These are phyloP conservation scores for Lentinula detonsa DNA, from an alignment of 768 basidiomycete species.

Conservation along the genomic window DNA sequence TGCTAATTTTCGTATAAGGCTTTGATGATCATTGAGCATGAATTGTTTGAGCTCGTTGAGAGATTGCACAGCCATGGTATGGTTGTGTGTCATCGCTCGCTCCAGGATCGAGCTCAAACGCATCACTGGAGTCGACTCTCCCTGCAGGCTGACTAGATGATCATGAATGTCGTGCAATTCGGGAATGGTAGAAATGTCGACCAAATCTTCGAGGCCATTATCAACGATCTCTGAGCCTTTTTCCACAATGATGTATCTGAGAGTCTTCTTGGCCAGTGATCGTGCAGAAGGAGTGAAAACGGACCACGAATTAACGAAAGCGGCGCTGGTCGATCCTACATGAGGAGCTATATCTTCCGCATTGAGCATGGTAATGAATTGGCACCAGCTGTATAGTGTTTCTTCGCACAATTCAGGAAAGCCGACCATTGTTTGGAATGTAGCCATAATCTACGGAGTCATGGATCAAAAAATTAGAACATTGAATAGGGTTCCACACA, in stretches of 20 bases:
- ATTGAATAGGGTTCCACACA: constrained; percentile 10
- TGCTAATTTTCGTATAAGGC: constrained; percentile 54
- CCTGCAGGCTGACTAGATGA: constrained; percentile 39
- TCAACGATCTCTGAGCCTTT: background rate
- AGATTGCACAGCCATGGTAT: constrained; percentile 68
- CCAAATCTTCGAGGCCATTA: constrained; percentile 70
- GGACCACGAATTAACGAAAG: constrained; percentile 75
- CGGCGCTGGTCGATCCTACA: constrained; percentile 82
- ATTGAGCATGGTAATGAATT: constrained; percentile 64
- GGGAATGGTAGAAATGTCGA: constrained; percentile 67
- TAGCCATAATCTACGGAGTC: constrained; percentile 80
- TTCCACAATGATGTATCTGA: constrained; percentile 67
- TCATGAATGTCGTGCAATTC: constrained; percentile 45
- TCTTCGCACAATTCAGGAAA: constrained; percentile 71
- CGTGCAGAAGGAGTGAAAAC: constrained; percentile 48
- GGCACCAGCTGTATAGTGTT: constrained; percentile 74
- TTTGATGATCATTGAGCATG: constrained; percentile 42
- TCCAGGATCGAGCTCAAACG: constrained; percentile 63
- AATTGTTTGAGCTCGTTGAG: constrained; percentile 71
- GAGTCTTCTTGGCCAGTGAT: constrained; percentile 46
- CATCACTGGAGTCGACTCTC: constrained; percentile 43
- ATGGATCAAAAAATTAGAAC: background rate
- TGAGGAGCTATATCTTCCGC: constrained; percentile 74
- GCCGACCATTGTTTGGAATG: constrained; percentile 83
- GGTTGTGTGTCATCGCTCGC: constrained; percentile 74